Evolutionary conservation across 1,139 yeast species (phyloP).

Genomic region (Meyerozyma athensensis): DNA sequence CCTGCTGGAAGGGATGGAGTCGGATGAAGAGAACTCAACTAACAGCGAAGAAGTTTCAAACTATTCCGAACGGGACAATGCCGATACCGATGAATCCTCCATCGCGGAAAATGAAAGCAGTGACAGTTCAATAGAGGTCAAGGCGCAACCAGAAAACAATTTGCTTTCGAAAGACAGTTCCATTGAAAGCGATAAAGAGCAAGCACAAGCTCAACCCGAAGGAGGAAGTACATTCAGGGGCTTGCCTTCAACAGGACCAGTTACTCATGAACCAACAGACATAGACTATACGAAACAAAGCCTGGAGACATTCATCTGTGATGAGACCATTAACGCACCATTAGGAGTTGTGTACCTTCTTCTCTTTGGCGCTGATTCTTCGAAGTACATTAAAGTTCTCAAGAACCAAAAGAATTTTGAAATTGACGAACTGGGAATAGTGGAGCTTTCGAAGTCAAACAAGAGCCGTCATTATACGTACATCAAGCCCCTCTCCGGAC

Average conservation of each 20-base stretch:
- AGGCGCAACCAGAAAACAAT: slow-evolving; percentile 3
- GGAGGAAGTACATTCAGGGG: slow-evolving; percentile 25
- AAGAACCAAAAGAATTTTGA: slow-evolving; percentile 71
- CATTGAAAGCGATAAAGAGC: slow-evolving; percentile 3
- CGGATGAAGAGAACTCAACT: neutral
- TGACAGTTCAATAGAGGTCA: neutral
- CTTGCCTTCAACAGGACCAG: slow-evolving; percentile 35
- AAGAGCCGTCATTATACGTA: slow-evolving; percentile 62
- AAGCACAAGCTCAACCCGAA: slow-evolving; percentile 4
- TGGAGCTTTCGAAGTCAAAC: slow-evolving; percentile 24
- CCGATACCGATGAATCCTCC: slow-evolving; percentile 3
- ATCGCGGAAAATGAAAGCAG: neutral
- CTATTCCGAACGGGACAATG: slow-evolving; percentile 17
- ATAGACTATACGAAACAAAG: slow-evolving; percentile 45
- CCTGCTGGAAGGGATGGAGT: neutral
- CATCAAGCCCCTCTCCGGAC: slow-evolving; percentile 71
- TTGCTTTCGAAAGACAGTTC: slow-evolving; percentile 1
- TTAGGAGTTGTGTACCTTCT: slow-evolving; percentile 69
- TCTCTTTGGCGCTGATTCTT: slow-evolving; percentile 69
- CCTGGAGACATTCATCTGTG: slow-evolving; percentile 59
- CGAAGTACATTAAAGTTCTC: slow-evolving; percentile 50
- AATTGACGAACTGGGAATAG: slow-evolving; percentile 48
- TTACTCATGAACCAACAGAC: slow-evolving; percentile 33
- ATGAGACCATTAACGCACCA: slow-evolving; percentile 67
- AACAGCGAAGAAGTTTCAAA: slow-evolving; percentile 16